Conservation (phyloP, 75 land plant genomes). For the Chamaecyparis obtusa region DNA sequence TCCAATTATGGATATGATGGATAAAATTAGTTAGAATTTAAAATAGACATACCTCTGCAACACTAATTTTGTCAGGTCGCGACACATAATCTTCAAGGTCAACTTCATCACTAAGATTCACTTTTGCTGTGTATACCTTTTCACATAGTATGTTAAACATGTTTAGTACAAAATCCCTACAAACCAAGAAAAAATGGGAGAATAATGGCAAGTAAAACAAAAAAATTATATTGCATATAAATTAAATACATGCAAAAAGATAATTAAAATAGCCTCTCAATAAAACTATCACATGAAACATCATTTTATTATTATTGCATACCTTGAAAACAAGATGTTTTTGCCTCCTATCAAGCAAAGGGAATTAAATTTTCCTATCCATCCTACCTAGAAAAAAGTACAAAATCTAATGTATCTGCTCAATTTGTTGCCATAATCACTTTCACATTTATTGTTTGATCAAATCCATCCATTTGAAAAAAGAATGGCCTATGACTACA, state of each 20-base stretch:
- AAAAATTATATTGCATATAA: not conserved
- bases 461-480: conserved; percentile 83
- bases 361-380: conserved; percentile 87
- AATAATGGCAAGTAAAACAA: not conserved
- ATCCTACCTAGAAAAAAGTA: conserved; percentile 83
- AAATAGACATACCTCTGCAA: conserved; percentile 74
- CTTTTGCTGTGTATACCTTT: conserved; percentile 87
- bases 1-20: too few relatives aligned
- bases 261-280: not conserved
- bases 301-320: not conserved
- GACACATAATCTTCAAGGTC: conserved; percentile 94
- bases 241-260: not conserved
- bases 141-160: not conserved
- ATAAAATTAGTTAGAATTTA: not conserved
- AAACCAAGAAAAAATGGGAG: not conserved
- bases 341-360: conserved; percentile 86
- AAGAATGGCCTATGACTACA: not conserved
- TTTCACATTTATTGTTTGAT: conserved; percentile 91
- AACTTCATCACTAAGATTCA: conserved; percentile 90
- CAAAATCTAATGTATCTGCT: conserved; percentile 85
- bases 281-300: not conserved
- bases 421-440: conserved; percentile 93
- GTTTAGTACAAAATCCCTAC: not conserved
- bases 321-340: conserved; percentile 93
- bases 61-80: conserved; percentile 92